Percentiles rank a stretch among this genome's conserved stretches.
These are phyloP conservation scores for Ulmus americana DNA, from an alignment of 331 rosid species.

Conservation along the genomic window DNA sequence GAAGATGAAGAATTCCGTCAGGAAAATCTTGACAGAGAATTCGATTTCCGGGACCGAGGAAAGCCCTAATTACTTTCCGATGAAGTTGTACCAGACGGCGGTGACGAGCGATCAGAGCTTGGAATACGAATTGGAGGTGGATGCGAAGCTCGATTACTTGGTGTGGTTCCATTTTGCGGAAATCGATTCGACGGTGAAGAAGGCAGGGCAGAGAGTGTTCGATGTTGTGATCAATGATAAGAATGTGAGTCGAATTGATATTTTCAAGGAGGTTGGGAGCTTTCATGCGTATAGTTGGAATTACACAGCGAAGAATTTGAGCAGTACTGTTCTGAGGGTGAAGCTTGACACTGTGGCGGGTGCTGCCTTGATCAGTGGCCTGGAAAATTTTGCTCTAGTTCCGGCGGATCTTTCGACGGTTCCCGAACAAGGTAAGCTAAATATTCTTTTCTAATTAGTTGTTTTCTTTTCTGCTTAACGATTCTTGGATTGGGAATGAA, in stretches of 20 bases:
- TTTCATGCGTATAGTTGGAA: conserved; percentile 71
- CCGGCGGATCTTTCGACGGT: conserved; percentile 67
- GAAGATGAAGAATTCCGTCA: conserved; percentile 1
- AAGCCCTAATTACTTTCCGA: conserved; percentile 68
- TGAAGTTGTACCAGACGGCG: conserved; percentile 67
- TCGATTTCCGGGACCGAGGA: conserved; percentile 42
- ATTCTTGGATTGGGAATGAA: not conserved
- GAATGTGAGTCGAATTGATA: conserved; percentile 56
- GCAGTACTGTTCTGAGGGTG: conserved; percentile 47
- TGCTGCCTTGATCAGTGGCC: conserved; percentile 60
- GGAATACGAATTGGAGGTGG: conserved; percentile 61
- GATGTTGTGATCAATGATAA: conserved; percentile 54
- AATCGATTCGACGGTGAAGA: conserved; percentile 53
- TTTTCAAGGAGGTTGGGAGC: conserved; percentile 58
- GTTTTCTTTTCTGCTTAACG: not conserved
- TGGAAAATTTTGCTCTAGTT: conserved; percentile 87
- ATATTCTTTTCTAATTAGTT: not conserved
- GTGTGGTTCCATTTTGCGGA: conserved; percentile 91
- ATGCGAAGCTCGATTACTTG: conserved; percentile 86
- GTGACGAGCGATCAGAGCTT: conserved; percentile 27
- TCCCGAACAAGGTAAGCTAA: conserved; percentile 69
- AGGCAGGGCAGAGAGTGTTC: conserved; percentile 64
- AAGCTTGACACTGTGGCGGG: conserved; percentile 59
- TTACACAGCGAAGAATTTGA: conserved; percentile 64
- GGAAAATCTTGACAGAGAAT: conserved; percentile 32